Evolutionary conservation across 345 rosid species (phyloP).

Genomic region (Boechera stricta): DNA sequence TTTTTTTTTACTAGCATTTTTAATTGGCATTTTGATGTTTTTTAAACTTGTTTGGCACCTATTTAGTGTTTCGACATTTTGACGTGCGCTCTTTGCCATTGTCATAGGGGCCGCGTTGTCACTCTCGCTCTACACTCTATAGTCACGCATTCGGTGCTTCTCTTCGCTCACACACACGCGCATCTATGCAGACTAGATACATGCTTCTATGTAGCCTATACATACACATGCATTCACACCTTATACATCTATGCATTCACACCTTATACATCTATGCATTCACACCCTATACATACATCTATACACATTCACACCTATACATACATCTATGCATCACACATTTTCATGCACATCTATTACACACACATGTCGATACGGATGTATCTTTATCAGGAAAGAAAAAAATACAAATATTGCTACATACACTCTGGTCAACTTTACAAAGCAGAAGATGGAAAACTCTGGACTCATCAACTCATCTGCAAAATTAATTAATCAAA

Average conservation of each 20-base stretch:
- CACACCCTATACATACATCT: neutral
- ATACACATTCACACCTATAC: neutral
- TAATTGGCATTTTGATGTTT: too few species aligned
- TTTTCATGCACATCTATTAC: neutral
- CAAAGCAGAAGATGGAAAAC: neutral
- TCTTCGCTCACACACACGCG: neutral
- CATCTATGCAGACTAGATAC: neutral
- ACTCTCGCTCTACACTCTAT: too few species aligned
- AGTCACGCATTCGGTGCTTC: too few species aligned
- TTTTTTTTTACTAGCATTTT: too few species aligned
- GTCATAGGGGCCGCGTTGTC: neutral
- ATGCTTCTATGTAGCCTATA: too few species aligned
- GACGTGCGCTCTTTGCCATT: neutral
- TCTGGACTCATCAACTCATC: neutral
- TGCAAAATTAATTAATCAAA: neutral
- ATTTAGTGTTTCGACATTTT: too few species aligned
- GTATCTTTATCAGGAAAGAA: neutral
- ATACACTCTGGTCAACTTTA: neutral
- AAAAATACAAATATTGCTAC: neutral
- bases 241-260: too few species aligned
- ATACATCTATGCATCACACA: too few species aligned
- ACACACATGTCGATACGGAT: too few species aligned
- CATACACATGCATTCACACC: too few species aligned
- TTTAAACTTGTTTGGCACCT: too few species aligned
- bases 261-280: too few species aligned